A percentile compares a stretch with the other conserved stretches of the same genome.
phyloP scores from a whole-genome alignment of 2,329 filamentous ascomycete genomes.

The Aspergillus texensis region DNA sequence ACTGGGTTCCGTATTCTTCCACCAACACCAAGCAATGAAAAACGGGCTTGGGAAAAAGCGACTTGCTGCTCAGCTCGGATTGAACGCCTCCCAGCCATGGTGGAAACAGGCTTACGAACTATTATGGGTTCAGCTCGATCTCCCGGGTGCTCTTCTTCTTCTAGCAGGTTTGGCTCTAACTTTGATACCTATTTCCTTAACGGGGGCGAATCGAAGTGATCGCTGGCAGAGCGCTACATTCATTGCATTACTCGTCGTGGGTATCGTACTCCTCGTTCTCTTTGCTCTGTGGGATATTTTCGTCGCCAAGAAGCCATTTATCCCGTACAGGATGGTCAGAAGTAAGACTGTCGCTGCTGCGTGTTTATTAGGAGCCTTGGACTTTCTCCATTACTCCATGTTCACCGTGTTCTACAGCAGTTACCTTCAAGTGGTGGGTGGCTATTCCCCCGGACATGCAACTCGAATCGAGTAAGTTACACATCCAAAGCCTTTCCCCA shows the following conservation, averaged over 20 bases:
- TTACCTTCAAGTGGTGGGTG: constrained; percentile 44
- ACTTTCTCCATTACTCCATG: constrained; percentile 39
- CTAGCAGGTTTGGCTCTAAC: constrained; percentile 37
- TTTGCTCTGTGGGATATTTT: constrained; percentile 45
- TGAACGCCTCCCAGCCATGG: constrained; percentile 9
- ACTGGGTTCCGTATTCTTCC: constrained; percentile 37
- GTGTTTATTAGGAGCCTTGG: constrained; percentile 40
- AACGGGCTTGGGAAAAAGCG: background rate
- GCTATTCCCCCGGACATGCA: constrained; percentile 38
- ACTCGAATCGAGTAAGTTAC: constrained; percentile 29
- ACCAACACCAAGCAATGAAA: constrained; percentile 29
- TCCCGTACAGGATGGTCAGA: constrained; percentile 42
- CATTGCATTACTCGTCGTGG: constrained; percentile 42
- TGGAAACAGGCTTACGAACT: constrained; percentile 24
- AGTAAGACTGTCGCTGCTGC: constrained; percentile 45
- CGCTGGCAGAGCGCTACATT: constrained; percentile 32
- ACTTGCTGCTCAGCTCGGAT: background rate
- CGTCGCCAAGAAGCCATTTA: constrained; percentile 42
- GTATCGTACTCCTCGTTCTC: constrained; percentile 23
- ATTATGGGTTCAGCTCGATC: constrained; percentile 35
- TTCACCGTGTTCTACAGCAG: constrained; percentile 47
- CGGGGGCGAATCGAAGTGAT: constrained; percentile 35
- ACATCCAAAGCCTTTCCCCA: background rate
- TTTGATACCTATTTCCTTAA: constrained; percentile 42
- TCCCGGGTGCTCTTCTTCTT: constrained; percentile 37